Conservation (phyloP, 768 basidiomycete species). For the Tulasnella sp. region DNA sequence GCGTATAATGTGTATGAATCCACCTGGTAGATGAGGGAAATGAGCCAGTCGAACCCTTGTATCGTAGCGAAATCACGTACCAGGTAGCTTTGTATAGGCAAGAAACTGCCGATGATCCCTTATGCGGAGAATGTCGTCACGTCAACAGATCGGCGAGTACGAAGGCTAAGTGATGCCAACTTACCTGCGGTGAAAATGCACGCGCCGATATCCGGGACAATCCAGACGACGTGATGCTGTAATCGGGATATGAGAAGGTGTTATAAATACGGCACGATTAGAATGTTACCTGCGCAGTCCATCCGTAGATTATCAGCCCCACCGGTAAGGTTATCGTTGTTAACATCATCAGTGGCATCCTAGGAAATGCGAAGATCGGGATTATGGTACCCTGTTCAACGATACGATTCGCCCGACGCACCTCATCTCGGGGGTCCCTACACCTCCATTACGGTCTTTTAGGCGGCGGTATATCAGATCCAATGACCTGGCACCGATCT, state of each 20-base stretch:
- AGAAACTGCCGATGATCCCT: constrained; percentile 34
- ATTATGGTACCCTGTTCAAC: not conserved
- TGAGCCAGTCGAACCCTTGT: too few relatives aligned
- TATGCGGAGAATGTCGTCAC: not conserved
- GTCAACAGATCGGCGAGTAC: constrained; percentile 17
- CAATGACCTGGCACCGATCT: constrained; percentile 40
- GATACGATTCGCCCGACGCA: constrained; percentile 29
- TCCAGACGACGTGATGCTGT: constrained; percentile 43
- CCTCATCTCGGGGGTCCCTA: constrained; percentile 43
- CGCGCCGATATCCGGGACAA: constrained; percentile 49
- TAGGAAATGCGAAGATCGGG: not conserved
- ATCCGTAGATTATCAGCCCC: constrained; percentile 58
- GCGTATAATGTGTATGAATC: not conserved
- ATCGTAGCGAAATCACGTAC: not conserved
- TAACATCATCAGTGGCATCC: constrained; percentile 15
- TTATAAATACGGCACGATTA: not conserved
- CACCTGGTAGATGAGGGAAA: too few relatives aligned
- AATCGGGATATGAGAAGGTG: not conserved
- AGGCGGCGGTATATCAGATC: constrained; percentile 43
- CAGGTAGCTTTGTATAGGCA: constrained; percentile 39
- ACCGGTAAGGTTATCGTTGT: constrained; percentile 40
- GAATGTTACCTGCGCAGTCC: constrained; percentile 39
- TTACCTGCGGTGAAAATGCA: not conserved
- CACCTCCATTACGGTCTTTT: constrained; percentile 40
- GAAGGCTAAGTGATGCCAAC: not conserved